Evolutionary conservation across 2,329 filamentous ascomycete genomes (phyloP).

Genomic region (Cryphonectria parasitica): DNA sequence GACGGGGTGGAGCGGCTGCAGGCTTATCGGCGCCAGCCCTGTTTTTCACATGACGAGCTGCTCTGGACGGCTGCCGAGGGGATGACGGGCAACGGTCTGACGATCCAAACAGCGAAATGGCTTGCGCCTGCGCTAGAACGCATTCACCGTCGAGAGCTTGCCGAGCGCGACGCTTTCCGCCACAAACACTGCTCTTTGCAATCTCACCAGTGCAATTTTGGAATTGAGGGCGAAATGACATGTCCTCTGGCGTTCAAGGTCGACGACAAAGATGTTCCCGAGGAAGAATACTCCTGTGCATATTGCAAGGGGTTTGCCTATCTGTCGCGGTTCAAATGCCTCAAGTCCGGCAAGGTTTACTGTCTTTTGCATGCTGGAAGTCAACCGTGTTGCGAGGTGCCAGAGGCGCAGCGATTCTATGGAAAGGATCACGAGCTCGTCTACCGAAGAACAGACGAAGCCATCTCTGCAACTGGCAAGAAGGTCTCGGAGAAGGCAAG

Average conservation of each 20-base stretch:
- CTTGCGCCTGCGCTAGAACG: slow-evolving; percentile 83
- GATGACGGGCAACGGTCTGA: slow-evolving; percentile 64
- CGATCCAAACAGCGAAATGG: slow-evolving; percentile 94
- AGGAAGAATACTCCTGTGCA: slow-evolving; percentile 90
- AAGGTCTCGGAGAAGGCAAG: slow-evolving; percentile 86
- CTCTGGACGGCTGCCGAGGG: slow-evolving; percentile 86
- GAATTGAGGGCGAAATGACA: slow-evolving; percentile 48
- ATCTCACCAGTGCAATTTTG: slow-evolving; percentile 59
- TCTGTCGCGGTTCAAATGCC: slow-evolving; percentile 86
- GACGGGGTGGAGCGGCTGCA: slow-evolving; percentile 85
- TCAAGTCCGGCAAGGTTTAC: slow-evolving; percentile 77
- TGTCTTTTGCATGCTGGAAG: slow-evolving; percentile 82
- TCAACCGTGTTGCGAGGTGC: slow-evolving; percentile 77
- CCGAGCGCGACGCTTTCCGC: slow-evolving; percentile 70
- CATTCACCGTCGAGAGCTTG: slow-evolving; percentile 73
- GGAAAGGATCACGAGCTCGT: slow-evolving; percentile 74
- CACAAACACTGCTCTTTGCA: slow-evolving; percentile 62
- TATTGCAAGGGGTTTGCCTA: slow-evolving; percentile 94
- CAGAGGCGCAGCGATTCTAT: slow-evolving; percentile 67
- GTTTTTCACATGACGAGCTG: slow-evolving; percentile 96
- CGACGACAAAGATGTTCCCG: slow-evolving; percentile 75
- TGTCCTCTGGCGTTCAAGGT: slow-evolving; percentile 67
- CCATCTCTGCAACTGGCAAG: slow-evolving; percentile 66
- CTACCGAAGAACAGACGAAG: slow-evolving; percentile 76
- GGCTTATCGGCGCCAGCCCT: slow-evolving; percentile 86